These are phyloP conservation scores for Acorus calamus DNA, from an alignment of 106 monocot species.

Conservation along the genomic window DNA sequence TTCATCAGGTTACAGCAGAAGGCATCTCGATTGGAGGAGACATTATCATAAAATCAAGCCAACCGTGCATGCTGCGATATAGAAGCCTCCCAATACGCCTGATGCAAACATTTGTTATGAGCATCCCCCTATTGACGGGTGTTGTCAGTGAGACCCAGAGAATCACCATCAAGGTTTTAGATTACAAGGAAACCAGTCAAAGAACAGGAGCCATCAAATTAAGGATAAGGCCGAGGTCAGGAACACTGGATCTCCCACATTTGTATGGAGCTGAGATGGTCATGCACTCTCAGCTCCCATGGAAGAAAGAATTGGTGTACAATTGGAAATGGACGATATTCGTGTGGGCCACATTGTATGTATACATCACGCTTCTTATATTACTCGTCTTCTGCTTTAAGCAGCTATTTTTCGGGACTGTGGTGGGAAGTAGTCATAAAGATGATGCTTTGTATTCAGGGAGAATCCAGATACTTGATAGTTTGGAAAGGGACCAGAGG, in stretches of 20 bases:
- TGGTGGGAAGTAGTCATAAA: not conserved
- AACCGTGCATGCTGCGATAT: constrained; percentile 65
- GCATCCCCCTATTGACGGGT: constrained; percentile 44
- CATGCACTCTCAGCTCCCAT: constrained; percentile 43
- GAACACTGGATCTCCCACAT: constrained; percentile 52
- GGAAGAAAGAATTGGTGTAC: constrained; percentile 40
- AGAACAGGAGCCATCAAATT: constrained; percentile 38
- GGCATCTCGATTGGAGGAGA: constrained; percentile 28
- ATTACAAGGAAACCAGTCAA: constrained; percentile 33
- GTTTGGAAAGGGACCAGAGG: constrained; percentile 1
- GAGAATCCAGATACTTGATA: not conserved
- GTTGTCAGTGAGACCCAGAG: constrained; percentile 37
- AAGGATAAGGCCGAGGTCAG: constrained; percentile 47
- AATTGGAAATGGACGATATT: constrained; percentile 75
- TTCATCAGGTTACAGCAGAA: constrained; percentile 44
- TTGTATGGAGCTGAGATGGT: constrained; percentile 35
- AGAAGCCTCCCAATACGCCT: constrained; percentile 52
- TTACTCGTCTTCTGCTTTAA: constrained; percentile 29
- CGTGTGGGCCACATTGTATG: constrained; percentile 42
- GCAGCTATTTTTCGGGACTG: constrained; percentile 8
- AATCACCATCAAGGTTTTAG: constrained; percentile 25
- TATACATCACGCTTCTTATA: constrained; percentile 46
- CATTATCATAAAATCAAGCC: constrained; percentile 31
- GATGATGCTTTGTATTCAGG: no score
- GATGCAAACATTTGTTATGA: constrained; percentile 46